These are phyloP conservation scores for Heteromeles arbutifolia DNA, from an alignment of 306 rosid species.

Conservation along the genomic window DNA sequence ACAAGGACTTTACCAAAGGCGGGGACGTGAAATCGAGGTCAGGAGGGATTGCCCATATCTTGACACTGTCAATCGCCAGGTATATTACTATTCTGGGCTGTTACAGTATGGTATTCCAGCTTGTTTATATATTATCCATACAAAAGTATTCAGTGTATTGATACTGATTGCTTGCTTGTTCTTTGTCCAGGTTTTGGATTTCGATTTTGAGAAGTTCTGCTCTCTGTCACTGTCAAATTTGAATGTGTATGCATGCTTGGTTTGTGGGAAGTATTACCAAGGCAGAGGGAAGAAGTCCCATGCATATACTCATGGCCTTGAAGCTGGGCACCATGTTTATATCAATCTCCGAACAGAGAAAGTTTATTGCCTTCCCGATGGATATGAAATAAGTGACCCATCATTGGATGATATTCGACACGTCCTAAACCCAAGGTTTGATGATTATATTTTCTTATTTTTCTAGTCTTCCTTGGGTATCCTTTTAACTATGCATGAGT, in stretches of 20 bases:
- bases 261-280: slow-evolving; percentile 93
- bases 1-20: slow-evolving; percentile 29
- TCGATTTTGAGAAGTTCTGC: slow-evolving; percentile 94
- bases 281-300: slow-evolving; percentile 96
- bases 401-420: slow-evolving; percentile 96
- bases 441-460: not conserved
- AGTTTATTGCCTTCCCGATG: slow-evolving; percentile 97
- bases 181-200: slow-evolving; percentile 79
- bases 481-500: not conserved
- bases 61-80: slow-evolving; percentile 97
- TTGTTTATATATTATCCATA: not conserved
- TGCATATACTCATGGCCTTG: slow-evolving; percentile 97
- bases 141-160: not conserved
- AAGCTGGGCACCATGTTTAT: slow-evolving; percentile 95
- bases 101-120: not conserved
- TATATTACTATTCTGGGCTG: slow-evolving; percentile 15
- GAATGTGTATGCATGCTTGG: slow-evolving; percentile 92
- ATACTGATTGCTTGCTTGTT: not conserved
- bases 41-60: slow-evolving; percentile 97
- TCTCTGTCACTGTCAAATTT: slow-evolving; percentile 82
- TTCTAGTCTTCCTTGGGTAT: not conserved
- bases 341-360: slow-evolving; percentile 89
- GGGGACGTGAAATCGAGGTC: slow-evolving; percentile 68
- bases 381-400: slow-evolving; percentile 93
- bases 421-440: slow-evolving; percentile 88